phyloP scores from a whole-genome alignment of 148 eudicot species.

The Amaranthus hypochondriacus region DNA sequence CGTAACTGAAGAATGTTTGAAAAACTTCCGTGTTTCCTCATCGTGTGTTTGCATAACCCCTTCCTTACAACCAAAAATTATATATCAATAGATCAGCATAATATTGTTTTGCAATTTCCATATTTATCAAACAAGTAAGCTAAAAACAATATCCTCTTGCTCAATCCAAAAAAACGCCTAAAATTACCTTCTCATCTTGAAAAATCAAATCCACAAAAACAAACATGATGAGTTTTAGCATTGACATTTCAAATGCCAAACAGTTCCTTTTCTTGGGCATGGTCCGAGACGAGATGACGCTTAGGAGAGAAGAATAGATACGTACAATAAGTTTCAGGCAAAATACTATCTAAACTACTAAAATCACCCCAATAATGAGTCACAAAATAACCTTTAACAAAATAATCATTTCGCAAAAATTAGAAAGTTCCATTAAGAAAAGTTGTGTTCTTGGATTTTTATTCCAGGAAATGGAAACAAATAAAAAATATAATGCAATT shows the following conservation, averaged over 20 bases:
- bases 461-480: background rate
- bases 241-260: background rate
- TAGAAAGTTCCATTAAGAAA: background rate
- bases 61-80: constrained; percentile 41
- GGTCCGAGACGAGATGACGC: background rate
- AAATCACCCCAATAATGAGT: background rate
- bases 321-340: background rate
- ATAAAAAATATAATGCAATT: background rate
- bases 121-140: background rate
- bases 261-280: background rate
- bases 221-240: no score
- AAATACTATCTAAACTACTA: background rate
- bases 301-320: background rate
- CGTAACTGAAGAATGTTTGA: constrained; percentile 85
- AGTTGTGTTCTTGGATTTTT: background rate
- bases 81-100: background rate
- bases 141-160: background rate
- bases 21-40: constrained; percentile 86
- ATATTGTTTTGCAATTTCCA: background rate
- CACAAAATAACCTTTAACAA: background rate
- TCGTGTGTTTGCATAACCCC: constrained; percentile 95
- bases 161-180: background rate
- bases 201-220: no score
- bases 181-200: background rate
- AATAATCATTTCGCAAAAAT: background rate